Base-by-base conservation (phyloP, 306 rosid genomes). In the Lathyrus oleraceus region DNA sequence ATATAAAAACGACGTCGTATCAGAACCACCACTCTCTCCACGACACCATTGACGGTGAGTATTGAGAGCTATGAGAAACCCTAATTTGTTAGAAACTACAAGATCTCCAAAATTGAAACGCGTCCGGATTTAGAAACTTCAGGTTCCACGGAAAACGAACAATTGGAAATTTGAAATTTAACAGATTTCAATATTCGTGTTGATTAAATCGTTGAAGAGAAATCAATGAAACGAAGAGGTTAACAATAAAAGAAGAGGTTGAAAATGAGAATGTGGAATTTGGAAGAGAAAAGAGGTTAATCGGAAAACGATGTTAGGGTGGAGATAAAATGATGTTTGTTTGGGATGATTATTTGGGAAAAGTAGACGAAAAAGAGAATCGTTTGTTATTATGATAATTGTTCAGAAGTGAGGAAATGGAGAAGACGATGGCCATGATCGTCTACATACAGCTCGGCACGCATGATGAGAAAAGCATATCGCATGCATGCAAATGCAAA, bases 31-130 rank as follows among this genome's bases (percentile, higher is more conserved):
- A 63, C 63, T 69, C 78, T 75, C 65, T 73, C 60, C 59, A 8
- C 70, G 65, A 76, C 70, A 66, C 77, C 86, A 84, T 82, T 43
- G 76, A 80, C 58, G 71, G 35, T 62, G 35, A 53, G 30, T 58
- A 25, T 19, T 70, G 73, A 69, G 58, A 78, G 78, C 70, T 48
- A 17, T 72, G 72, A 54, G 75, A 62, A 69, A 52, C 70, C 83
- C 75, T 45, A 25, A 28, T 48, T 61, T 53, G 23, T 23, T 43
- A 49, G 35, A 48, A 70, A 56, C 40, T 69, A 39, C 3, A 12
- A 36, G 69, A 65, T 71, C 69, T 65, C 48, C 48, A 9, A 44
- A 65, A 71, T 57, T 27, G 7, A 47, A 21, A 39, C 12, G 28
- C 7, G 8, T 51, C 15, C 19, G 48, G 56, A 63, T 38, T 73